These are phyloP conservation scores for Saccharomyces pastorianus DNA, from an alignment of 1,139 yeast genomes.

Conservation along the genomic window DNA sequence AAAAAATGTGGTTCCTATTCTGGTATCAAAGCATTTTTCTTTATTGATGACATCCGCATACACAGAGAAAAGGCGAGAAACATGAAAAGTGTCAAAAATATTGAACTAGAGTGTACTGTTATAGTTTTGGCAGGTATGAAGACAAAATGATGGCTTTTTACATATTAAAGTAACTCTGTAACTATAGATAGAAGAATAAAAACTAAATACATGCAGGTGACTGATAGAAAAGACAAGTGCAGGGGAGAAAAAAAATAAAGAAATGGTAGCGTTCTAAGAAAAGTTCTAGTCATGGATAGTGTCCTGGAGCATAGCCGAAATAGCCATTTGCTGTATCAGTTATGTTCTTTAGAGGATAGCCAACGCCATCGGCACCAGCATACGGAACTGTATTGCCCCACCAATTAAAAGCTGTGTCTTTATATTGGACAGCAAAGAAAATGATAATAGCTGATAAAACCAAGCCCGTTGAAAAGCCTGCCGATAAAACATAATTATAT, in stretches of 20 bases:
- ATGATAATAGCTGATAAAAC: conserved; percentile 50
- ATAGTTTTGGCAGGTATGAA: neutral
- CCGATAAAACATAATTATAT: conserved; percentile 53
- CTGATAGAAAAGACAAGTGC: neutral
- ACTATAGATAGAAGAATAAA: neutral
- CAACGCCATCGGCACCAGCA: conserved; percentile 38
- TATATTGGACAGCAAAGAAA: conserved; percentile 47
- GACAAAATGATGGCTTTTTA: neutral
- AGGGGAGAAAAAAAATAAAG: neutral
- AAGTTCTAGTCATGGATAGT: conserved; percentile 29
- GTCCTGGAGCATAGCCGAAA: conserved; percentile 40
- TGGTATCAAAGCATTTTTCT: neutral
- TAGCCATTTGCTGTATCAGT: conserved; percentile 37
- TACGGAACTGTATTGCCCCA: conserved; percentile 50
- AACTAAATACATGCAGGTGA: neutral
- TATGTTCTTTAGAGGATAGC: conserved; percentile 20
- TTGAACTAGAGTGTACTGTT: neutral
- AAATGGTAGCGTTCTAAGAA: neutral
- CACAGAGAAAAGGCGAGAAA: neutral
- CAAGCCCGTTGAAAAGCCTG: conserved; percentile 52
- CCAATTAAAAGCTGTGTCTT: conserved; percentile 40
- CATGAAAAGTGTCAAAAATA: neutral
- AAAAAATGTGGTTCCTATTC: neutral
- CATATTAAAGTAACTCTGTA: neutral
- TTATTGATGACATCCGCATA: neutral